Conservation (phyloP, 352 stramenopile species). For the Saprolegnia parasitica region DNA sequence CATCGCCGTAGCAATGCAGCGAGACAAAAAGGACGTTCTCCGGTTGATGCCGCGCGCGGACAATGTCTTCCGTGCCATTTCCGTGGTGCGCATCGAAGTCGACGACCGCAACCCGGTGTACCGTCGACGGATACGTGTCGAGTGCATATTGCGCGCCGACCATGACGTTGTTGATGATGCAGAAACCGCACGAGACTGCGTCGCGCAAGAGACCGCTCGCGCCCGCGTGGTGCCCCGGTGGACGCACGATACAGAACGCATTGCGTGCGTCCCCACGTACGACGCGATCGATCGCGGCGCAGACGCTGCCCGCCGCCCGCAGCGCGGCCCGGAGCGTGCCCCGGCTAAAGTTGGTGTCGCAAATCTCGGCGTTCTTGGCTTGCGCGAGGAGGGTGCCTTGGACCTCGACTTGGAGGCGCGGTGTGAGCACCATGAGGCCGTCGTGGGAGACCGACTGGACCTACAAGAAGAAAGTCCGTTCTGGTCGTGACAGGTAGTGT, state of each 20-base stretch:
- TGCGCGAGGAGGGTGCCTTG: constrained; percentile 26
- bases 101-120: constrained; percentile 32
- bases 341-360: constrained; percentile 61
- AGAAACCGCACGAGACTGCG: constrained; percentile 54
- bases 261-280: constrained; percentile 34
- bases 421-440: constrained; percentile 29
- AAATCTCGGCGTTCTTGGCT: constrained; percentile 30
- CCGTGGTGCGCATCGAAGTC: constrained; percentile 47
- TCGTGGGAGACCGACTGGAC: constrained; percentile 21
- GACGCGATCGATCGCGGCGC: constrained; percentile 43
- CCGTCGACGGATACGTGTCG: constrained; percentile 35
- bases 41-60: constrained; percentile 28
- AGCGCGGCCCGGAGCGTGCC: constrained; percentile 59
- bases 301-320: constrained; percentile 53
- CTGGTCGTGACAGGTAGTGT: background rate
- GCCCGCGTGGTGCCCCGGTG: constrained; percentile 46
- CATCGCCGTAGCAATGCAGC: constrained; percentile 33
- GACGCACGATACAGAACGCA: constrained; percentile 76
- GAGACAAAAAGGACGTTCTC: constrained; percentile 38
- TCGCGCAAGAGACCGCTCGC: constrained; percentile 21
- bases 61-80: constrained; percentile 59
- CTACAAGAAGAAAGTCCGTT: no score
- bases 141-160: constrained; percentile 83
- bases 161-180: constrained; percentile 88
- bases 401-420: constrained; percentile 29